Percentiles rank a stretch among this genome's conserved stretches.
Evolutionary conservation across 2,329 filamentous ascomycete genomes (phyloP).

Genomic region (Xylariomycetidae sp.): DNA sequence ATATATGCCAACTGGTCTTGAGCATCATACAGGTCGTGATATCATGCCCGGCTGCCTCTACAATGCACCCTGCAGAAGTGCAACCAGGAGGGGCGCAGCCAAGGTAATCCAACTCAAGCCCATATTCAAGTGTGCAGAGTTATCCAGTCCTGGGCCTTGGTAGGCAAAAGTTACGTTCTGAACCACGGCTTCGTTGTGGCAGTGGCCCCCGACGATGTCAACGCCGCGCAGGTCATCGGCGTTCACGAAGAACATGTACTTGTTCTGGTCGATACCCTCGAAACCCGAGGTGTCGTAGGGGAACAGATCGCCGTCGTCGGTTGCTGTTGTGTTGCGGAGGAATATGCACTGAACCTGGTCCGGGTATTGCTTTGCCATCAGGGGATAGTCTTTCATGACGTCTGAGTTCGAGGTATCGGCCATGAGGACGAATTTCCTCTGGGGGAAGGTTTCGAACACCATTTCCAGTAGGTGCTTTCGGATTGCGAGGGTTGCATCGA

Average conservation of each 20-base stretch:
- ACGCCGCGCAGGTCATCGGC: slow-evolving; percentile 61
- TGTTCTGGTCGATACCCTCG: slow-evolving; percentile 55
- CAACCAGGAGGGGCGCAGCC: slow-evolving; percentile 2
- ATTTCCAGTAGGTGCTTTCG: slow-evolving; percentile 64
- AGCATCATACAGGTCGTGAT: no score
- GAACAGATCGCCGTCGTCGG: slow-evolving; percentile 61
- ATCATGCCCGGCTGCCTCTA: neutral
- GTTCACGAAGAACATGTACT: slow-evolving; percentile 75
- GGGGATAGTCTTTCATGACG: slow-evolving; percentile 61
- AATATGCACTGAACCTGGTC: slow-evolving; percentile 72
- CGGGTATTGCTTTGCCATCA: slow-evolving; percentile 59
- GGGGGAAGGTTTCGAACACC: slow-evolving; percentile 68
- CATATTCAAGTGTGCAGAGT: slow-evolving; percentile 17
- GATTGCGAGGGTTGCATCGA: slow-evolving; percentile 64
- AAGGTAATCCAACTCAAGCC: slow-evolving; percentile 9
- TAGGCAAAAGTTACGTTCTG: slow-evolving; percentile 68
- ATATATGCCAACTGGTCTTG: no score
- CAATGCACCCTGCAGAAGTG: slow-evolving; percentile 5
- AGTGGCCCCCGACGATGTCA: slow-evolving; percentile 63
- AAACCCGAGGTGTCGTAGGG: slow-evolving; percentile 72
- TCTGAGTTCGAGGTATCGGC: slow-evolving; percentile 74
- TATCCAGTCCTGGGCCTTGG: slow-evolving; percentile 48
- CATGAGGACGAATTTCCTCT: slow-evolving; percentile 68
- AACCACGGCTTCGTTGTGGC: slow-evolving; percentile 55
- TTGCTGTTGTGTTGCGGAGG: slow-evolving; percentile 66